Conservation (phyloP, 371 early-diverging fungal genomes). For the Mortierella sp. region DNA sequence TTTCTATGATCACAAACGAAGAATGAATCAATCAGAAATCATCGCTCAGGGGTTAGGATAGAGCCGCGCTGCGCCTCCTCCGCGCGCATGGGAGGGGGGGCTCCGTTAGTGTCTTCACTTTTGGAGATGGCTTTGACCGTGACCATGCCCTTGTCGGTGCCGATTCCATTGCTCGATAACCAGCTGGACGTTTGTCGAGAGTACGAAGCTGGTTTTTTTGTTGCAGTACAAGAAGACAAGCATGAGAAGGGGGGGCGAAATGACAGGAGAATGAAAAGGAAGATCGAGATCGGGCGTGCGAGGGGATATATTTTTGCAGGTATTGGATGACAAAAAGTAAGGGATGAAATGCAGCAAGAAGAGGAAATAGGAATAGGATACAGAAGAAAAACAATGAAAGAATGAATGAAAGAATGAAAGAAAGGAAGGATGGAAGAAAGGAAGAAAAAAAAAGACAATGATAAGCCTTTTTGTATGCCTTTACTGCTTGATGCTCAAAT, state of each 20-base stretch:
- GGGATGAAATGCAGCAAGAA: neutral
- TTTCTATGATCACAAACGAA: too few species aligned
- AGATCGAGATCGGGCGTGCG: neutral
- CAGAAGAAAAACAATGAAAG: neutral
- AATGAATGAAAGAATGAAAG: neutral
- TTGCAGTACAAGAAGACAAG: neutral
- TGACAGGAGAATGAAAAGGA: neutral
- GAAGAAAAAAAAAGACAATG: neutral
- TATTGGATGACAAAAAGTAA: too few species aligned
- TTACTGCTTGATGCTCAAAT: neutral
- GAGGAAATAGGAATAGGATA: neutral
- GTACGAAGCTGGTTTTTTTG: neutral
- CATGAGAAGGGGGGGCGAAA: neutral
- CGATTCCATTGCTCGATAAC: constrained; percentile 1
- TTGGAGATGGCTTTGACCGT: neutral
- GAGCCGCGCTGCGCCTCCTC: too few species aligned
- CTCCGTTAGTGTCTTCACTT: too few species aligned
- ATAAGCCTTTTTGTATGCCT: neutral
- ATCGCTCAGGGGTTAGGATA: too few species aligned
- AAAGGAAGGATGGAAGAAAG: neutral
- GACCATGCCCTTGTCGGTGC: neutral
- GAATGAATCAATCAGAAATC: too few species aligned
- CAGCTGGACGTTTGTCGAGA: neutral
- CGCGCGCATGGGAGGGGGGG: too few species aligned
- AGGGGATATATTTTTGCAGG: neutral